phyloP scores from a whole-genome alignment of 306 rosid genomes.

The Echinosophora koreensis region DNA sequence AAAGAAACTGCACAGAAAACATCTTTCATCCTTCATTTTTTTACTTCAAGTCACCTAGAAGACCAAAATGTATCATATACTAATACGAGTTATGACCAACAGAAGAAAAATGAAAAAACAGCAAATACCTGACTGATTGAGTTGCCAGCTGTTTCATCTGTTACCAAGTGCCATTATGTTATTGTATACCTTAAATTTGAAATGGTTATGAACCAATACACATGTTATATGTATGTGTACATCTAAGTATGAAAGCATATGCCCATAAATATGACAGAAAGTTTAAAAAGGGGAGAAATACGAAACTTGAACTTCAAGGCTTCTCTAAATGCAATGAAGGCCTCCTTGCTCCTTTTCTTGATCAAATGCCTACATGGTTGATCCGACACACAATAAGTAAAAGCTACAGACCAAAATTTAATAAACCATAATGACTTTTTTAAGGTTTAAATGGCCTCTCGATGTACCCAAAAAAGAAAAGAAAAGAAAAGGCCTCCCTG shows the following conservation, averaged over 20 bases:
- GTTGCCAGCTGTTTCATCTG: conserved; percentile 95
- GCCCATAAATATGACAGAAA: background rate
- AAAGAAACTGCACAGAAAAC: conserved; percentile 19
- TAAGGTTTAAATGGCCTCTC: background rate
- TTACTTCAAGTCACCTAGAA: too few relatives aligned
- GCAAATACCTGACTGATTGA: conserved; percentile 74
- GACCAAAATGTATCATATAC: background rate
- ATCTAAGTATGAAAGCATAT: conserved; percentile 12
- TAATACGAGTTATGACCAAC: conserved; percentile 27
- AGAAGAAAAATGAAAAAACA: conserved; percentile 18
- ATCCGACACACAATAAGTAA: conserved; percentile 43
- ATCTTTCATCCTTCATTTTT: conserved; percentile 11
- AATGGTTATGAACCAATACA: conserved; percentile 20
- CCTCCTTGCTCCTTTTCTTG: conserved; percentile 86
- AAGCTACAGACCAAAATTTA: conserved; percentile 37
- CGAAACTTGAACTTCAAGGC: conserved; percentile 89
- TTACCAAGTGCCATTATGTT: conserved; percentile 53
- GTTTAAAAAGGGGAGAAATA: conserved; percentile 44
- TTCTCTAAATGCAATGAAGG: conserved; percentile 91
- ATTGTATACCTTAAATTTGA: conserved; percentile 41
- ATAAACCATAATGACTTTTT: conserved; percentile 17
- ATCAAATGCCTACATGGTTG: conserved; percentile 84
- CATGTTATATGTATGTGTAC: background rate
- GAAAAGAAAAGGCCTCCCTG: too few relatives aligned
- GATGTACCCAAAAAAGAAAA: too few relatives aligned